These are phyloP conservation scores for Torulaspora maleeae DNA, from an alignment of 805 yeast species.

Conservation along the genomic window DNA sequence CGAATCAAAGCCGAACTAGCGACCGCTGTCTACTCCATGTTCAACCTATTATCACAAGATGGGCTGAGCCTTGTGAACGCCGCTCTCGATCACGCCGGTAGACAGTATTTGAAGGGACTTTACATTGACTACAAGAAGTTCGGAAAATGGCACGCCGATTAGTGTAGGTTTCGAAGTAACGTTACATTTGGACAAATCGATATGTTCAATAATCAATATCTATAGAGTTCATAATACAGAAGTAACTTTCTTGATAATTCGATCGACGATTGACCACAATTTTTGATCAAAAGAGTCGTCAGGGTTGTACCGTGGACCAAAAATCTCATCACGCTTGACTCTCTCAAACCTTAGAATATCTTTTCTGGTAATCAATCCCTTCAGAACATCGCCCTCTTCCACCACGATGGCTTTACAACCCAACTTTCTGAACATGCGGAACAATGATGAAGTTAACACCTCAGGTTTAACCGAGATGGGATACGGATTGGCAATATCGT, in stretches of 20 bases:
- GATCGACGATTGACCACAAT: constrained; percentile 23
- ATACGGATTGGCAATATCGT: constrained; percentile 41
- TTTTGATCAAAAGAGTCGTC: constrained; percentile 24
- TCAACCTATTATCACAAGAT: constrained; percentile 62
- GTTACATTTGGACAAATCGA: not conserved
- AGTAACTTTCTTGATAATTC: constrained; percentile 14
- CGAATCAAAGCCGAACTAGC: constrained; percentile 46
- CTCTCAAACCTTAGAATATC: constrained; percentile 67
- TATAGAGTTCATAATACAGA: constrained; percentile 3
- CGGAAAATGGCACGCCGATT: constrained; percentile 70
- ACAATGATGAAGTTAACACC: constrained; percentile 54
- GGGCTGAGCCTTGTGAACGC: constrained; percentile 62
- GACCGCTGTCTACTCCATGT: constrained; percentile 54
- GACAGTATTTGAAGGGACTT: constrained; percentile 59
- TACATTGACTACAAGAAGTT: constrained; percentile 68
- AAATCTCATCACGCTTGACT: constrained; percentile 25
- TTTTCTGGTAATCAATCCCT: constrained; percentile 80
- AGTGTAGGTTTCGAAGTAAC: not conserved
- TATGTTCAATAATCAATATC: not conserved
- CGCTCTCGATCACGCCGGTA: constrained; percentile 63
- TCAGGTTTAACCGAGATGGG: constrained; percentile 56
- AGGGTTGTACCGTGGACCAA: constrained; percentile 28
- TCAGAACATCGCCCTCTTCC: constrained; percentile 53
- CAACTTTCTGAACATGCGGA: constrained; percentile 65
- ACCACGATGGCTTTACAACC: constrained; percentile 77